Evolutionary conservation across 140 eudicot species (phyloP).

Genomic region (Stevia rebaudiana): DNA sequence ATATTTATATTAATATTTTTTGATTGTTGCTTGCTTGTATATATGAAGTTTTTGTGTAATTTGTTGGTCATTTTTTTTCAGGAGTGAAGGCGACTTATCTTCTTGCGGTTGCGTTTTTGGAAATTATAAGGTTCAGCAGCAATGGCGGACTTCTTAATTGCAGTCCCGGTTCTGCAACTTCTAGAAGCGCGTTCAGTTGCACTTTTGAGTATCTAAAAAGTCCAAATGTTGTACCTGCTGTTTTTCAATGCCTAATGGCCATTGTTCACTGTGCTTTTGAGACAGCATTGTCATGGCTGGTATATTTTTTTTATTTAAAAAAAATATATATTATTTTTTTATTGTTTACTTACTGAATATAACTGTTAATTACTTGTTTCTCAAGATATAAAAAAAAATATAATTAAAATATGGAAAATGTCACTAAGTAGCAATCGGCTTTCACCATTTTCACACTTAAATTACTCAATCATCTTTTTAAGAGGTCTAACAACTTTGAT

Average conservation of each 20-base stretch:
- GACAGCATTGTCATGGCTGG: constrained; percentile 87
- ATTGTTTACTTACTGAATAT: neutral
- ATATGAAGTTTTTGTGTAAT: neutral
- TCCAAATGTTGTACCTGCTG: constrained; percentile 86
- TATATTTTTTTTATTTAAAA: too few species aligned
- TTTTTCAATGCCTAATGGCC: constrained; percentile 93
- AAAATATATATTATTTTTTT: too few species aligned
- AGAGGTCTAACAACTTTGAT: neutral
- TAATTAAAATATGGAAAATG: neutral
- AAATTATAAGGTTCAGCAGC: constrained; percentile 95
- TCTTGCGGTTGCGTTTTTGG: constrained; percentile 91
- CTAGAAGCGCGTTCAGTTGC: constrained; percentile 96
- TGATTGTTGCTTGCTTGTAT: neutral
- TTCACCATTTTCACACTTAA: neutral
- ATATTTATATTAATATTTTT: too few species aligned
- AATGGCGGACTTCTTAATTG: constrained; percentile 94
- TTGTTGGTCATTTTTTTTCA: constrained; percentile 24
- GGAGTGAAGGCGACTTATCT: constrained; percentile 99
- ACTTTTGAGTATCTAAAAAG: constrained; percentile 94
- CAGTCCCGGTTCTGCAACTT: constrained; percentile 53
- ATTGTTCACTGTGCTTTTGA: constrained; percentile 84
- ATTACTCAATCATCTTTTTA: neutral
- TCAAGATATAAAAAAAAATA: neutral
- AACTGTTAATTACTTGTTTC: neutral
- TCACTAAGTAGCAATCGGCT: neutral